phyloP scores from a whole-genome alignment of 208 protist genomes.

The Leishmania amazonensis region DNA sequence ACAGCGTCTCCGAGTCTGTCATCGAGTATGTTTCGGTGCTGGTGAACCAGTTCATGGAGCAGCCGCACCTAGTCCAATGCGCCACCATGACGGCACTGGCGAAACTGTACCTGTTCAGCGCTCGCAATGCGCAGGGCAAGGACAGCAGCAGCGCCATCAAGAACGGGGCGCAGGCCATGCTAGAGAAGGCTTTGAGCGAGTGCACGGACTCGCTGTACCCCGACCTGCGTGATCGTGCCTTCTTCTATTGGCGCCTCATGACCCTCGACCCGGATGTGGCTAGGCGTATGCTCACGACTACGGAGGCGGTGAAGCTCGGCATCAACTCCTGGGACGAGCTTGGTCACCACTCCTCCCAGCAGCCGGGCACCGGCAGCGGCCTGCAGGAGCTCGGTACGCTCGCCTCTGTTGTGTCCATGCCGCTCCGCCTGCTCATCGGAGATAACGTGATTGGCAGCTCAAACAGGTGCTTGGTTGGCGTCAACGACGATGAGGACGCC shows the following conservation, averaged over 20 bases:
- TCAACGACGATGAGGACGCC: constrained; percentile 11
- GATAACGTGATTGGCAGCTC: constrained; percentile 17
- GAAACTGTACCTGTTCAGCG: constrained; percentile 96
- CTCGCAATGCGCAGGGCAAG: constrained; percentile 9
- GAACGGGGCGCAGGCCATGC: constrained; percentile 54
- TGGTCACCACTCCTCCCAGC: not conserved
- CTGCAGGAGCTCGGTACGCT: constrained; percentile 44
- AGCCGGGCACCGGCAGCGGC: not conserved
- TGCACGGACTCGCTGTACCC: constrained; percentile 92
- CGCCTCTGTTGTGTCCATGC: constrained; percentile 35
- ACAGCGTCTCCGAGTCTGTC: constrained; percentile 94
- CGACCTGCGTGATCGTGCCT: constrained; percentile 98
- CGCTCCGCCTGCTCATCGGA: constrained; percentile 36
- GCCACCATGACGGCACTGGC: constrained; percentile 96
- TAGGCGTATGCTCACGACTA: constrained; percentile 70
- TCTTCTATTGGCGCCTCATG: constrained; percentile 98
- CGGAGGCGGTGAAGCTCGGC: constrained; percentile 18
- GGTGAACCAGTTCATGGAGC: constrained; percentile 94
- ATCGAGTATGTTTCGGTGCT: constrained; percentile 94
- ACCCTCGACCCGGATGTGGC: constrained; percentile 92
- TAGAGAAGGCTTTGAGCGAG: constrained; percentile 84
- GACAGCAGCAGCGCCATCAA: not conserved
- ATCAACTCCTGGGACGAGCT: constrained; percentile 13
- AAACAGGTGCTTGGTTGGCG: constrained; percentile 14
- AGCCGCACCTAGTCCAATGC: constrained; percentile 94